A percentile compares a stretch with the other conserved stretches of the same genome.
Evolutionary conservation across 164 flowering plant genomes (phyloP).

Genomic region (Litsea cubeba): DNA sequence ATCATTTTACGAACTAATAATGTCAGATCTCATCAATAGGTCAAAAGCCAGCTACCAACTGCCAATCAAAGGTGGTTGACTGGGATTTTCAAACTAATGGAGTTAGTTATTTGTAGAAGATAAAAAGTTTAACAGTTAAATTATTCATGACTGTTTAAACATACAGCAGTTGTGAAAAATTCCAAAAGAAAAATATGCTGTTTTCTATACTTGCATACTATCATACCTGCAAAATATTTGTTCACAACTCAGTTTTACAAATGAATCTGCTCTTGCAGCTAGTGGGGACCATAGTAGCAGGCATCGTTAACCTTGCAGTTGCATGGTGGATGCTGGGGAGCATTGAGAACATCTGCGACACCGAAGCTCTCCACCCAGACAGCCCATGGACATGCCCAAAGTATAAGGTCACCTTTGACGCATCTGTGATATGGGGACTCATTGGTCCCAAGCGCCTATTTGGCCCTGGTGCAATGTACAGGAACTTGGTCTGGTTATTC

Average conservation of each 20-base stretch:
- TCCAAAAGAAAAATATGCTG: too few relatives aligned
- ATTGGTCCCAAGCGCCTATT: constrained; percentile 78
- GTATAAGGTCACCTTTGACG: constrained; percentile 78
- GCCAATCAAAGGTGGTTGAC: too few relatives aligned
- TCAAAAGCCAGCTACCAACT: too few relatives aligned
- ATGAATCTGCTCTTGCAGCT: constrained; percentile 38
- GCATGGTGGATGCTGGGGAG: constrained; percentile 97
- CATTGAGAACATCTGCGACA: constrained; percentile 77
- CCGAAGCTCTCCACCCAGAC: constrained; percentile 61
- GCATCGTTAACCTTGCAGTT: constrained; percentile 69
- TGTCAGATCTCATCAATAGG: too few relatives aligned
- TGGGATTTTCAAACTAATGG: too few relatives aligned
- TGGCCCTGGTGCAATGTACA: constrained; percentile 78
- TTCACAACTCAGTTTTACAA: background rate
- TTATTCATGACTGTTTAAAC: too few relatives aligned
- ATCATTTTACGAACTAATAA: too few relatives aligned
- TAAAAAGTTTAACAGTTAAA: too few relatives aligned
- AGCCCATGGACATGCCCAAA: constrained; percentile 99
- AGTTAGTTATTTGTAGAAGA: too few relatives aligned
- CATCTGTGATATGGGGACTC: constrained; percentile 96
- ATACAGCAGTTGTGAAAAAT: too few relatives aligned
- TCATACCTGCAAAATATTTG: background rate
- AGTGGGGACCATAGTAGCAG: constrained; percentile 76
- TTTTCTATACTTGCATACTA: background rate
- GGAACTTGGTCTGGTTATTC: constrained; percentile 91